Base-by-base conservation (phyloP, 257 asterid species). In the Solanum corneliomulleri region DNA sequence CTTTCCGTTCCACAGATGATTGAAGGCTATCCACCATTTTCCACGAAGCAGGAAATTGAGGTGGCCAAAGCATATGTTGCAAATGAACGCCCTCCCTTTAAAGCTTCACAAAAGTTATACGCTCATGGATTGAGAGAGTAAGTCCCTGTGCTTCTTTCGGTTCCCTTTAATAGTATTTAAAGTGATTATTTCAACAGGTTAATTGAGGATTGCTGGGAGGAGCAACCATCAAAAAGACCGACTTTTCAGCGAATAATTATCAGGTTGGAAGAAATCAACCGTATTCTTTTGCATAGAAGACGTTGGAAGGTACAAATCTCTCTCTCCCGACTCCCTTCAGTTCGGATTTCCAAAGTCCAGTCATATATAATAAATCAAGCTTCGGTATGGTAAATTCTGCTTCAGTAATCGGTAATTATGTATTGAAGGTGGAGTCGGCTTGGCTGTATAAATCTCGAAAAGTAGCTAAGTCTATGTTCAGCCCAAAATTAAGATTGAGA, bases 31-130 rank as follows among this genome's bases (percentile, higher is more conserved):
- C 95, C 94, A 29, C 98, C 99, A 78, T 93, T 93, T 90, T 86
- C 93, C 70, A 86, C 71, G 33, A 94, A 88, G 91, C 90, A 92
- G 87, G 97, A 96, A 86, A 81, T 64, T 29, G 98, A 94, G 72
- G 98, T 93, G 84, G 94, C 98, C 70, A 92, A 95, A 92, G 91
- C 94, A 33, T 95, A 94, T 87, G 93, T 91, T 86, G 93, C 94
- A 76, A 93, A 94, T 47, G 97, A 94, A 89, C 97, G 99, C 35
- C 99, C 99, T 76, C 95, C 97, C 58, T 96, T 95, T 86, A 89
- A 88, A 85, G 98, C 99, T 90, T 92, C 97, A 64, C 58, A 74
- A 75, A 96, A 91, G 92, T 92, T 78, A 83, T 96, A 94, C 89
- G 93, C 93, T 60, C 86, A 91, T 89, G 98, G 95, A 85, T 91